Conservation (phyloP, 345 rosid species). For the Syzygium oleosum region DNA sequence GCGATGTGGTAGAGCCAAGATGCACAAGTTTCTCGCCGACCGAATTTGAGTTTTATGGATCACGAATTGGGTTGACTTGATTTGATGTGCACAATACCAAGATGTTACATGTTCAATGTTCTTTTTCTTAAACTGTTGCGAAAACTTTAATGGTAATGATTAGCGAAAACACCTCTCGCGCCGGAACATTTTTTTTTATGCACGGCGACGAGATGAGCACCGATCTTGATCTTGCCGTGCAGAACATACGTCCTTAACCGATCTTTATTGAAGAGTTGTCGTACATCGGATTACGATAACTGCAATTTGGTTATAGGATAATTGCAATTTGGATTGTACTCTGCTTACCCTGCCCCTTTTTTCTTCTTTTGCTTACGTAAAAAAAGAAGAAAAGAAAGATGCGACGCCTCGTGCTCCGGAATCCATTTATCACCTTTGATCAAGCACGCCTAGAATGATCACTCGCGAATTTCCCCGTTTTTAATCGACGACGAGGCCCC, state of each 20-base stretch:
- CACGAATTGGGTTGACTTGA: neutral
- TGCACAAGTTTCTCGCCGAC: too few relatives aligned
- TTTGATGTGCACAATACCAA: neutral
- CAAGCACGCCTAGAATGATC: neutral
- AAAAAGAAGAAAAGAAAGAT: neutral
- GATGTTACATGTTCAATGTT: neutral
- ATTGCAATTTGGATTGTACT: too few relatives aligned
- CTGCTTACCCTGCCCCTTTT: neutral
- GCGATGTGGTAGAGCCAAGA: neutral
- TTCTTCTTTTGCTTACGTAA: neutral
- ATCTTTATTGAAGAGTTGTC: accelerated
- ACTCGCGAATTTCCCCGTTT: accelerated
- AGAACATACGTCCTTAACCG: neutral
- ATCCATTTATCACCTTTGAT: accelerated
- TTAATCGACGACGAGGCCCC: neutral
- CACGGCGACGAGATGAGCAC: neutral
- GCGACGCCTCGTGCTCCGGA: neutral
- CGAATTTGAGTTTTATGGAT: neutral
- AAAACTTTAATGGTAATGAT: too few relatives aligned
- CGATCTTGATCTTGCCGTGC: neutral
- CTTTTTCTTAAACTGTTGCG: too few relatives aligned
- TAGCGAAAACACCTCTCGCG: neutral
- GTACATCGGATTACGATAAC: too few relatives aligned
- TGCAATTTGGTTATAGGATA: too few relatives aligned
- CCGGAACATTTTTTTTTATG: neutral